These are phyloP conservation scores for Oemleria cerasiformis DNA, from an alignment of 306 rosid species.

Conservation along the genomic window DNA sequence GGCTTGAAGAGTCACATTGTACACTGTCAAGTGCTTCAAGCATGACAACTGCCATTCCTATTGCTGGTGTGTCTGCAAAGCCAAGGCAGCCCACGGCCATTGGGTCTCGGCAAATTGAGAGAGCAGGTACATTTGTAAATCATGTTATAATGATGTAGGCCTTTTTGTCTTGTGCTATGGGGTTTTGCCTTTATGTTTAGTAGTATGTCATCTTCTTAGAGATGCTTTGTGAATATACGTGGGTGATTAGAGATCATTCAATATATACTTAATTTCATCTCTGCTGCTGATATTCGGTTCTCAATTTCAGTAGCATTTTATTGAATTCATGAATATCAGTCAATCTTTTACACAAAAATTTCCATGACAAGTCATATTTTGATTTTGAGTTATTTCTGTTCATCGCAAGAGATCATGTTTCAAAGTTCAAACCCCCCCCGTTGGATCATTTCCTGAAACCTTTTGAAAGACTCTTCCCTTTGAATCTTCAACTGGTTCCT, in stretches of 20 bases:
- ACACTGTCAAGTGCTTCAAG: constrained; percentile 98
- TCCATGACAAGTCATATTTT: too few species aligned
- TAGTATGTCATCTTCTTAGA: constrained; percentile 38
- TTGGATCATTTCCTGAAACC: constrained; percentile 35
- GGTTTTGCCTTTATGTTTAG: constrained; percentile 32
- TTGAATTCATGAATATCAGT: background rate
- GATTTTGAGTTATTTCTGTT: background rate
- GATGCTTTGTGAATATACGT: constrained; percentile 59
- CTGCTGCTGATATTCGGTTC: constrained; percentile 1
- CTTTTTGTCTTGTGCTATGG: constrained; percentile 36
- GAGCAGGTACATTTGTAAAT: constrained; percentile 65
- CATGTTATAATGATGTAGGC: constrained; percentile 43
- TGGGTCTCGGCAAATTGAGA: background rate
- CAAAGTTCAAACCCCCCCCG: constrained; percentile 33
- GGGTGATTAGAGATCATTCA: constrained; percentile 23
- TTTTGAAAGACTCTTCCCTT: constrained; percentile 45
- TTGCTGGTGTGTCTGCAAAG: constrained; percentile 4
- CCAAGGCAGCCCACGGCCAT: background rate
- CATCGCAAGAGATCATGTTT: background rate
- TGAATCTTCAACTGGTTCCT: constrained; percentile 51
- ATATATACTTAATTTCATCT: constrained; percentile 14
- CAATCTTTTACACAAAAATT: too few species aligned
- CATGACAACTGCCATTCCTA: constrained; percentile 36
- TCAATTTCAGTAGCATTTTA: background rate
- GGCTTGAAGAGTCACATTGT: constrained; percentile 93